These are phyloP conservation scores for Scedosporium aurantiacum DNA, from an alignment of 2,329 filamentous ascomycete genomes.

Conservation along the genomic window DNA sequence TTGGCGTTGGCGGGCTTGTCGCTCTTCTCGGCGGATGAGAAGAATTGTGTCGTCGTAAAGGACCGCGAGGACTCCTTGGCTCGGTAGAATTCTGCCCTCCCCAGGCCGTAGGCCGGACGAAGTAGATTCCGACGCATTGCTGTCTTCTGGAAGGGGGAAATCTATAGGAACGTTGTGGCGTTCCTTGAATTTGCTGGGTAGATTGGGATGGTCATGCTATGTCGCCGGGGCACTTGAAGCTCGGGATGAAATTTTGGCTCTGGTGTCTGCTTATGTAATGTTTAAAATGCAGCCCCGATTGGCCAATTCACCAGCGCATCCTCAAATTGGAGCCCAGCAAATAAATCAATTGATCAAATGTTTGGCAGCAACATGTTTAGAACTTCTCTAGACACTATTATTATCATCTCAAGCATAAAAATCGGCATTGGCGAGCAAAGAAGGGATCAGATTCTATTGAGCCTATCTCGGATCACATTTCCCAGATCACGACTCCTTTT, in stretches of 20 bases:
- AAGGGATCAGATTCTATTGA: not conserved
- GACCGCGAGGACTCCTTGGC: constrained; percentile 3
- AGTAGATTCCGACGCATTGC: constrained; percentile 9
- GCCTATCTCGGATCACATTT: no score
- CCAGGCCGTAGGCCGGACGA: constrained; percentile 9
- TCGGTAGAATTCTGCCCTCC: not conserved
- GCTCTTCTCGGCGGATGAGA: constrained; percentile 18
- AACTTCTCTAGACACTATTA: not conserved
- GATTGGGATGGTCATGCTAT: not conserved
- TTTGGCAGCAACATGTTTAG: no score
- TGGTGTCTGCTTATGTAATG: not conserved
- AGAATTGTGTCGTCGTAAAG: constrained; percentile 26
- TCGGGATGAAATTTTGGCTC: constrained; percentile 1
- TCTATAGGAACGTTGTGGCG: not conserved
- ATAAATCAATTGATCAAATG: no score
- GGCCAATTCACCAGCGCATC: not conserved
- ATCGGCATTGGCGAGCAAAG: no score
- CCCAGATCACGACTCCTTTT: no score
- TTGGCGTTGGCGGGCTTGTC: constrained; percentile 8
- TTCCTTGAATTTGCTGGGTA: not conserved
- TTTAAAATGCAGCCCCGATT: not conserved
- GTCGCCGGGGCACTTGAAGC: not conserved
- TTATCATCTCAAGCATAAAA: no score
- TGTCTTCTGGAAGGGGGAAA: not conserved
- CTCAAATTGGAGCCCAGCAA: not conserved